Evolutionary conservation across 805 yeast species (phyloP).

Genomic region (Debaryomyces tyrocola): DNA sequence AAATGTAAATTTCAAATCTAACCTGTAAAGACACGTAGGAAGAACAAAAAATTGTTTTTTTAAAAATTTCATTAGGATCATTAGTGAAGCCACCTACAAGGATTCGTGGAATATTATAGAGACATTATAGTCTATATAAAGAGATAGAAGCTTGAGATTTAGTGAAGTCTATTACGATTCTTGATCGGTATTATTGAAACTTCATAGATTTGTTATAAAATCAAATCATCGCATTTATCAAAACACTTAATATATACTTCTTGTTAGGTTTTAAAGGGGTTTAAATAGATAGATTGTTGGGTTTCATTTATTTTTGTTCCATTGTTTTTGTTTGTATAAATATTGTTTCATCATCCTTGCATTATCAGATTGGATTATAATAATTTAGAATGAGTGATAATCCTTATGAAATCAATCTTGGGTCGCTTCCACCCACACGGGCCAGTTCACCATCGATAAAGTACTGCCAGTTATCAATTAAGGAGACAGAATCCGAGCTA

Average conservation of each 20-base stretch:
- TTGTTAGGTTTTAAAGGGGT: background rate
- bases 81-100: background rate
- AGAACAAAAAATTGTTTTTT: background rate
- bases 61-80: background rate
- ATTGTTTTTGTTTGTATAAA: background rate
- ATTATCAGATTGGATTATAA: background rate
- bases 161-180: no score
- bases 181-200: no score
- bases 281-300: background rate
- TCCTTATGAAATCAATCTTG: slow-evolving; percentile 30
- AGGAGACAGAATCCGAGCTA: slow-evolving; percentile 63
- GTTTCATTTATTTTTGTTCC: background rate
- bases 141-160: no score
- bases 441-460: slow-evolving; percentile 57
- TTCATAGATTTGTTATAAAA: no score
- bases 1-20: background rate
- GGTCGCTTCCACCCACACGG: slow-evolving; percentile 17
- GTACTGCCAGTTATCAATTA: slow-evolving; percentile 60
- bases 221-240: no score
- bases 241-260: no score
- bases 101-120: background rate
- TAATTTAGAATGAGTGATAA: slow-evolving; percentile 37
- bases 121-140: background rate
- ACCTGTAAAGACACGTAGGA: slow-evolving; percentile 1
- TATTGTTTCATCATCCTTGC: background rate